Percentiles rank a stretch among this genome's conserved stretches.
Conservation (phyloP, 805 yeast species). For the Lipomyces yamadae region DNA sequence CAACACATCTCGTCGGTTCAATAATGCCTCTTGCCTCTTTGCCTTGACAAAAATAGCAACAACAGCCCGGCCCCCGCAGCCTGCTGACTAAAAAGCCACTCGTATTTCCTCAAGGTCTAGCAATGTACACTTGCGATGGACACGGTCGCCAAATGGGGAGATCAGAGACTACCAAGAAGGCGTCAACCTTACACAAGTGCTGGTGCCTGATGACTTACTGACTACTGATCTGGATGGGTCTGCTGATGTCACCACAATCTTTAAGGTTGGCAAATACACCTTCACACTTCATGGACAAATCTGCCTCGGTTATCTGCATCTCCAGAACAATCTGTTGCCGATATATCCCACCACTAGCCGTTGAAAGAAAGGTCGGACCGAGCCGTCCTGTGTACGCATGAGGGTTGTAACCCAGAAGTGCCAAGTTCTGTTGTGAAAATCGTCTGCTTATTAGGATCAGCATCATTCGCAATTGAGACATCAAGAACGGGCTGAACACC, state of each 20-base stretch:
- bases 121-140: no score
- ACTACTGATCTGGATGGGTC: background rate
- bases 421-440: slow-evolving; percentile 4
- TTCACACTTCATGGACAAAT: background rate
- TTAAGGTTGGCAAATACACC: background rate
- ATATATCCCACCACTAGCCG: slow-evolving; percentile 4
- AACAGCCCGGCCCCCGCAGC: no score
- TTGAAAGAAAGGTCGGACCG: slow-evolving; percentile 1
- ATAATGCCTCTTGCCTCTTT: no score
- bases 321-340: slow-evolving; percentile 3
- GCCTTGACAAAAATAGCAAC: no score
- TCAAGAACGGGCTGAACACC: background rate
- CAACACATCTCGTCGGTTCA: no score
- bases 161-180: background rate
- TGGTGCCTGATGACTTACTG: background rate
- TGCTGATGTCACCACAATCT: background rate
- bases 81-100: no score
- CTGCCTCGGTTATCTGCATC: slow-evolving; percentile 6
- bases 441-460: background rate
- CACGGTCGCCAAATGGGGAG: no score
- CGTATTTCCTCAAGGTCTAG: no score
- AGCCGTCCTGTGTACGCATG: background rate
- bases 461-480: background rate
- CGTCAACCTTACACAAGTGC: background rate
- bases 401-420: slow-evolving; percentile 4